phyloP scores from a whole-genome alignment of 1,139 yeast genomes.

The Kodamaea sp. region DNA sequence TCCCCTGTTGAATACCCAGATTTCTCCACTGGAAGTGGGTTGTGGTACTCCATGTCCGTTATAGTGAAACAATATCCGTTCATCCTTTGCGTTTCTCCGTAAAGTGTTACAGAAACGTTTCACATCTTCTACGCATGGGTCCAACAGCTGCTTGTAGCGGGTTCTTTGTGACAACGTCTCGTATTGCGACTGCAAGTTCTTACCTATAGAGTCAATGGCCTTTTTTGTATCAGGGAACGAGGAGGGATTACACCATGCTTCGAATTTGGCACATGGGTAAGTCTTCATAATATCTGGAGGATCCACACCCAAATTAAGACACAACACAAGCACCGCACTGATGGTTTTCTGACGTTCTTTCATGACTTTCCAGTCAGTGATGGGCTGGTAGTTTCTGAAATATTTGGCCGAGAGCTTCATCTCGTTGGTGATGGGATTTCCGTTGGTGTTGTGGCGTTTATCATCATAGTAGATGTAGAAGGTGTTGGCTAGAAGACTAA shows the following conservation, averaged over 20 bases:
- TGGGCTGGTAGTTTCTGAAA: slow-evolving; percentile 61
- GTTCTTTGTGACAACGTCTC: slow-evolving; percentile 87
- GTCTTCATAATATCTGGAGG: slow-evolving; percentile 97
- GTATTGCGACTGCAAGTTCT: slow-evolving; percentile 81
- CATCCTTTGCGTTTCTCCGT: slow-evolving; percentile 89
- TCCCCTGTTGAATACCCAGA: slow-evolving; percentile 97
- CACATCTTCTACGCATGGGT: slow-evolving; percentile 95
- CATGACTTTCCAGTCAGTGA: slow-evolving; percentile 88
- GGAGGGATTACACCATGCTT: slow-evolving; percentile 92
- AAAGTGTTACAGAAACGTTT: slow-evolving; percentile 88
- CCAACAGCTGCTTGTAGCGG: slow-evolving; percentile 85
- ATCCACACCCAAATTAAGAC: slow-evolving; percentile 91
- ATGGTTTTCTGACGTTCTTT: slow-evolving; percentile 91
- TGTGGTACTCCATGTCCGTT: slow-evolving; percentile 99
- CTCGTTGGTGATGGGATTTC: slow-evolving; percentile 71
- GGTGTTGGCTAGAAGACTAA: slow-evolving; percentile 64
- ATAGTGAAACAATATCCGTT: slow-evolving; percentile 86
- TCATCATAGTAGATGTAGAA: slow-evolving; percentile 84
- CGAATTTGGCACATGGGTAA: slow-evolving; percentile 89
- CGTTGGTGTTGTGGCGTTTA: slow-evolving; percentile 88
- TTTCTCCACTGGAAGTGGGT: slow-evolving; percentile 96
- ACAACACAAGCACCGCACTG: slow-evolving; percentile 88
- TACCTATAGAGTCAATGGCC: slow-evolving; percentile 91
- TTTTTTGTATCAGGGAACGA: slow-evolving; percentile 84
- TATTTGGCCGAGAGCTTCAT: slow-evolving; percentile 47